A percentile compares a stretch with the other conserved stretches of the same genome.
Evolutionary conservation across 1,139 yeast genomes (phyloP).

Genomic region (Suhomyces taliae): DNA sequence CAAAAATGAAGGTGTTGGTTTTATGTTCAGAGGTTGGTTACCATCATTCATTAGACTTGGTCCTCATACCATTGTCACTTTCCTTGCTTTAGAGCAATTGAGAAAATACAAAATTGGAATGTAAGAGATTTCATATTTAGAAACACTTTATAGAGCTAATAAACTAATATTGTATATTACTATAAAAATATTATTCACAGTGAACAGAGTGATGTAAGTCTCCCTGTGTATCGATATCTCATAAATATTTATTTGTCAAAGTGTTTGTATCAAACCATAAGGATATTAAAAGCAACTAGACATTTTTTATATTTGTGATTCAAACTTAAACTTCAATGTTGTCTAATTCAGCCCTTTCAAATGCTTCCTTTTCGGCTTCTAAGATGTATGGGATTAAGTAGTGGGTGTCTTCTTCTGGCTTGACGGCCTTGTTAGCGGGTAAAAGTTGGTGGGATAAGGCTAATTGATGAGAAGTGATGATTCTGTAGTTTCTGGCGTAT

Average conservation of each 20-base stretch:
- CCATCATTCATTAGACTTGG: conserved; percentile 87
- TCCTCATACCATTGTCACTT: conserved; percentile 86
- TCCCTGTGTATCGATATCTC: background rate
- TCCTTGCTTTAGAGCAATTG: conserved; percentile 76
- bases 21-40: conserved; percentile 89
- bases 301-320: no score
- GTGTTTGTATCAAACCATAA: no score
- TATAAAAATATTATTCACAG: no score
- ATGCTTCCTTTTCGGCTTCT: conserved; percentile 91
- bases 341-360: conserved; percentile 86
- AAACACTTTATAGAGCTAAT: conserved; percentile 4
- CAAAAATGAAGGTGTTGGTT: conserved; percentile 67
- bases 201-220: no score
- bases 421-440: conserved; percentile 76
- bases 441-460: conserved; percentile 81
- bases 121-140: conserved; percentile 15
- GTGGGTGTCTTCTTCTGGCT: conserved; percentile 80
- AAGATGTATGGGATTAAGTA: conserved; percentile 86
- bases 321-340: conserved; percentile 51
- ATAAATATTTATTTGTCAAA: no score
- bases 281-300: no score
- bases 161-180: background rate
- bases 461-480: conserved; percentile 87
- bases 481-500: conserved; percentile 90
- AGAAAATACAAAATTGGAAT: conserved; percentile 59